Evolutionary conservation across 139 green algal species (phyloP), one percentile per base, ranked within the genome.

Genomic region (Dunaliella primolecta): DNA sequence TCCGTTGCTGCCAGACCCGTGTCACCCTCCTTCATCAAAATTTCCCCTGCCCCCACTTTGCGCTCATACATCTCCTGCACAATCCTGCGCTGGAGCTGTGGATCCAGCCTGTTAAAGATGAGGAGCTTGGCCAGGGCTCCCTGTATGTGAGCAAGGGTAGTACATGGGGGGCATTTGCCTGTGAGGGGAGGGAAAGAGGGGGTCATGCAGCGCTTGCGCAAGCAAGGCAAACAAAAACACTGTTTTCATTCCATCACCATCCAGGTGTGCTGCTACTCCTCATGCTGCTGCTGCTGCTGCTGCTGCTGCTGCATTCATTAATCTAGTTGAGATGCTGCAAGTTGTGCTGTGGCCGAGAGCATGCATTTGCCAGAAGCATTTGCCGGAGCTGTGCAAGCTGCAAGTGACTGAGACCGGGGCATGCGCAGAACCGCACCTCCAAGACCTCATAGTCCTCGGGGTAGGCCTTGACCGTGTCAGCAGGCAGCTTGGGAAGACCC

Each of bases 1-100:
- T 98, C 96, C 3, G 88, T 92, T 36, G 95, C 93, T 35, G 90
- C 92, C 20, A 96, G 80, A 36, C 95, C 93, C 24, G 88, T 95
- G 88, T 98, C 96, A 20, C 95, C 96, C 88, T 98, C 94, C 72
- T 95, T 94, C 90, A 98, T 98, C 31, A 98, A 90, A 57, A 98
- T 98, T 77, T 98, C 96, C 1, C 91, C 92, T 31, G 92, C 92
- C 32, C 74, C 78, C 21, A 93, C 87, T 3, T 74, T 86, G 0
- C 89, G 86, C 86, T 95, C 91, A 83, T 90, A 93, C 93, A 94
- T 95, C 81, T 93, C 91, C 25, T 78, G 76, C 7, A 96, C 93
- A 35, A 97, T 88, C 46, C 92, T 93, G 20, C 87, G 89, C 84
- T 97, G 93, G n/a, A 93, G 31, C 11, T 57, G 80, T 0, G 81